Percentiles rank a stretch among this genome's conserved stretches.
Conservation (phyloP, 2,329 filamentous ascomycete genomes). For the Aspergillus pseudoviridinutans region DNA sequence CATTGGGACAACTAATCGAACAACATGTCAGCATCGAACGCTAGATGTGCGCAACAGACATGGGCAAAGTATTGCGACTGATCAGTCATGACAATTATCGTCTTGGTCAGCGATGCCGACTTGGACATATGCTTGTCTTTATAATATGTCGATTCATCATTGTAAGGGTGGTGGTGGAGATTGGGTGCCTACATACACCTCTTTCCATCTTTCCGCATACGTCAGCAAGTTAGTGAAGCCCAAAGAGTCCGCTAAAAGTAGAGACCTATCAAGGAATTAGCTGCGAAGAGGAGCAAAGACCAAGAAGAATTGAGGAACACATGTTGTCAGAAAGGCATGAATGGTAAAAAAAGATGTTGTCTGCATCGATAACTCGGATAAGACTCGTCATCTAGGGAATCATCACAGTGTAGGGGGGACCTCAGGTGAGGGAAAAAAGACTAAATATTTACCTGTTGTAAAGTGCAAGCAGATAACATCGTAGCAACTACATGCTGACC, state of each 20-base stretch:
- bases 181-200: constrained; percentile 25
- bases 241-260: not conserved
- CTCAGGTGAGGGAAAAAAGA: not conserved
- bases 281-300: constrained; percentile 2
- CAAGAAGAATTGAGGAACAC: constrained; percentile 7
- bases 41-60: constrained; percentile 13
- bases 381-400: constrained; percentile 63
- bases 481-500: constrained; percentile 13
- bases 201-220: not conserved
- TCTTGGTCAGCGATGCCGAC: constrained; percentile 50
- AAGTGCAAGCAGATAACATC: not conserved
- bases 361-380: constrained; percentile 60
- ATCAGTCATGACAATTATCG: constrained; percentile 52
- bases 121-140: constrained; percentile 99
- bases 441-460: constrained; percentile 13
- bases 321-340: constrained; percentile 54
- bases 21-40: constrained; percentile 26
- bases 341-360: constrained; percentile 55
- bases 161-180: constrained; percentile 29
- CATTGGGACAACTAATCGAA: constrained; percentile 12
- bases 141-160: constrained; percentile 80
- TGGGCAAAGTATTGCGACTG: constrained; percentile 24
- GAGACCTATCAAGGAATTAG: constrained; percentile 1
- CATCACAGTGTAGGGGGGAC: constrained; percentile 38
- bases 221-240: not conserved